Percentiles rank a stretch among this genome's conserved stretches.
Evolutionary conservation across 2,329 filamentous ascomycete genomes (phyloP).

Genomic region (Clonostachys solani): DNA sequence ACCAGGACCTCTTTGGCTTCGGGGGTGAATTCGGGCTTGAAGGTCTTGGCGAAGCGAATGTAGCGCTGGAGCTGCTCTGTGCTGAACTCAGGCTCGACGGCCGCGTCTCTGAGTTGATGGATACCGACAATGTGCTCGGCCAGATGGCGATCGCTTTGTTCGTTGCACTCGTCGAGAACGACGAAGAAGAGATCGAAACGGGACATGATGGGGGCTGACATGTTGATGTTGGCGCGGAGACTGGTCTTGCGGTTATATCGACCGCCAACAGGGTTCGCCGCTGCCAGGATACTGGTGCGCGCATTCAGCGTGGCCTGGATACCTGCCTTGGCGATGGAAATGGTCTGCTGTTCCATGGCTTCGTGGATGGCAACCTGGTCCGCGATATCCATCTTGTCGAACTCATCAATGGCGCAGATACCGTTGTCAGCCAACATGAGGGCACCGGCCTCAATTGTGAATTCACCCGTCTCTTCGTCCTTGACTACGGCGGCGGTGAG

Average conservation of each 20-base stretch:
- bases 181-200: constrained; percentile 99
- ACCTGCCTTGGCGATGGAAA: constrained; percentile 96
- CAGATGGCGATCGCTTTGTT: constrained; percentile 82
- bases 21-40: constrained; percentile 86
- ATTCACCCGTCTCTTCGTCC: constrained; percentile 97
- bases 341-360: constrained; percentile 99
- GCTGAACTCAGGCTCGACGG: constrained; percentile 87
- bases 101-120: constrained; percentile 88
- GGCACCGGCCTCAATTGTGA: constrained; percentile 96
- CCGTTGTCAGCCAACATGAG: constrained; percentile 97
- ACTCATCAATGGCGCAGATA: constrained; percentile 97
- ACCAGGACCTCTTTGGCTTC: constrained; percentile 85
- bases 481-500: constrained; percentile 95
- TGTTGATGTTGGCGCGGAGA: constrained; percentile 92
- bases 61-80: constrained; percentile 96
- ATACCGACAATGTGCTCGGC: constrained; percentile 93
- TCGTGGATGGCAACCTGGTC: constrained; percentile 99
- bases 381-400: constrained; percentile 98
- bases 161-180: constrained; percentile 94
- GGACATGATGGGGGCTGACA: constrained; percentile 98
- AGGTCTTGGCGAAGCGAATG: constrained; percentile 92
- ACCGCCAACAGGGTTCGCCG: constrained; percentile 91
- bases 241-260: constrained; percentile 97
- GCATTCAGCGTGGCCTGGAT: constrained; percentile 98
- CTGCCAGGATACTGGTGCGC: constrained; percentile 89